Evolutionary conservation across 305 asterid genomes (phyloP).

Genomic region (Solanum hybrid): DNA sequence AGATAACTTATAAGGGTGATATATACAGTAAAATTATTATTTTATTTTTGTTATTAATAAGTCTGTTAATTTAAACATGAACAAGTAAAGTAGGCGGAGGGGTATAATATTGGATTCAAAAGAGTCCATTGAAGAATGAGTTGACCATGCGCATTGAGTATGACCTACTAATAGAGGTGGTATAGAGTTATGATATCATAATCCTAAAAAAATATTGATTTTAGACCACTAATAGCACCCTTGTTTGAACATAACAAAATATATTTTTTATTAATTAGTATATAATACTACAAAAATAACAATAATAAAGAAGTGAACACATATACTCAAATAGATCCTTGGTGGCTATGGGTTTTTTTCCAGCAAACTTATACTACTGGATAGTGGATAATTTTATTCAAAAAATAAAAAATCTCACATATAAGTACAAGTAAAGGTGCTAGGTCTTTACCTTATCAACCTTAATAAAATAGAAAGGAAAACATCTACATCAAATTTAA

Average conservation of each 20-base stretch:
- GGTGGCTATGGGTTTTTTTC: background rate
- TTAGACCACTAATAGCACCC: background rate
- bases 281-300: background rate
- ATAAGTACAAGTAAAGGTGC: background rate
- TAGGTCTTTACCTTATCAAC: too few relatives aligned
- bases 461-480: background rate
- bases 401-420: too few relatives aligned
- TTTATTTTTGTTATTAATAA: background rate
- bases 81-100: background rate
- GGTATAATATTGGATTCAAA: background rate
- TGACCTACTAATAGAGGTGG: background rate
- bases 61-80: background rate
- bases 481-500: too few relatives aligned
- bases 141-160: conserved; percentile 2
- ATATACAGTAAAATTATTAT: background rate
- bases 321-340: background rate
- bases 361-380: background rate
- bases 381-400: background rate
- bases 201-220: background rate
- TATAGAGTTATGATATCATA: background rate
- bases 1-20: background rate
- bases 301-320: background rate
- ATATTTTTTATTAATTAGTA: background rate
- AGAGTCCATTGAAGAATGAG: background rate
- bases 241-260: background rate